Evolutionary conservation across 2,329 filamentous ascomycete species (phyloP).

Genomic region (Fusarium ramigenum): DNA sequence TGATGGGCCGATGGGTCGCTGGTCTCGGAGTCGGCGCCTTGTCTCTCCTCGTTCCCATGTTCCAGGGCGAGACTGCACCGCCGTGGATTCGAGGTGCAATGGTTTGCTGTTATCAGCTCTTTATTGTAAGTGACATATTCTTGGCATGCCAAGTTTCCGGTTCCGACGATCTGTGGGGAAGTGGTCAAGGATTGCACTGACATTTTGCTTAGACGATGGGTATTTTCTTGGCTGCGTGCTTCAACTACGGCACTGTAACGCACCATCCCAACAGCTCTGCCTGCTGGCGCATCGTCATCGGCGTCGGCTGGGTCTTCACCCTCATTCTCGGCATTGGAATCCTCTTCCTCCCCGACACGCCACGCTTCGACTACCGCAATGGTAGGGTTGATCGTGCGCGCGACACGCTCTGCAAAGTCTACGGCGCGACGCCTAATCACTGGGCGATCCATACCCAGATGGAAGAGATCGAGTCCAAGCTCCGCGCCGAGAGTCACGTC

Average conservation of each 20-base stretch:
- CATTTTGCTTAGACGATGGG: constrained; percentile 54
- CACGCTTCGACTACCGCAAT: constrained; percentile 60
- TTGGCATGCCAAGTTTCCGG: not conserved
- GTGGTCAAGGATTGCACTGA: not conserved
- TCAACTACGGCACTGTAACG: constrained; percentile 69
- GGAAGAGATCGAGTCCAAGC: constrained; percentile 63
- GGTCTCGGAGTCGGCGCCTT: constrained; percentile 74
- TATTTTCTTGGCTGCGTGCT: constrained; percentile 67
- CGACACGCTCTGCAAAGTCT: constrained; percentile 58
- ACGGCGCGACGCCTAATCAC: constrained; percentile 55
- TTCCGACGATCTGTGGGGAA: not conserved
- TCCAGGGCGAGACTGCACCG: constrained; percentile 76
- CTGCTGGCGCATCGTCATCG: constrained; percentile 70
- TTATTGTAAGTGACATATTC: constrained; percentile 60
- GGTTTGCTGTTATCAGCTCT: constrained; percentile 74
- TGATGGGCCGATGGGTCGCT: constrained; percentile 70
- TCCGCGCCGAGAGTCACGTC: constrained; percentile 56
- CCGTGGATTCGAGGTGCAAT: constrained; percentile 72
- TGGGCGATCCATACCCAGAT: constrained; percentile 59
- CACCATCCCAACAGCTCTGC: constrained; percentile 57
- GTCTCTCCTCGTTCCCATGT: constrained; percentile 75
- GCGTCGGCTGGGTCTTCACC: constrained; percentile 62
- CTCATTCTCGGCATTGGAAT: constrained; percentile 60
- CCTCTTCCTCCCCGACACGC: constrained; percentile 61
- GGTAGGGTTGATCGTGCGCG: constrained; percentile 58